These are phyloP conservation scores for Floccularia luteovirens DNA, from an alignment of 768 basidiomycete genomes.

Conservation along the genomic window DNA sequence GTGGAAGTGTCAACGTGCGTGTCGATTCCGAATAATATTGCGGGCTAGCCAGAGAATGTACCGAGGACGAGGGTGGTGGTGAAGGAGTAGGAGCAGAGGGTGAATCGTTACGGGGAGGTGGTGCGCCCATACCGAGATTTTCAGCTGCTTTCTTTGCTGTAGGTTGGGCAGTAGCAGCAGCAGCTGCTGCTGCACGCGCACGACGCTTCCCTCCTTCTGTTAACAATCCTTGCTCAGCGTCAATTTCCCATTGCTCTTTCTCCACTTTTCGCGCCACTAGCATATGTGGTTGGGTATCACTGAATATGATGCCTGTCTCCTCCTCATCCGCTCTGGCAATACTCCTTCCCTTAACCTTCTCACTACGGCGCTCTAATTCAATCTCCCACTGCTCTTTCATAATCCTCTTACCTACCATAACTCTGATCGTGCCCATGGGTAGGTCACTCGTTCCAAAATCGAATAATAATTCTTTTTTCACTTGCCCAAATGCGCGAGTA, in stretches of 20 bases:
- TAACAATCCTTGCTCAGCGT: constrained; percentile 66
- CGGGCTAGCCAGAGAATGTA: constrained; percentile 36
- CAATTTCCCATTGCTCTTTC: constrained; percentile 77
- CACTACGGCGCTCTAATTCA: constrained; percentile 55
- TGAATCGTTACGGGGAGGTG: constrained; percentile 8
- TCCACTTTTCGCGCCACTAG: constrained; percentile 18
- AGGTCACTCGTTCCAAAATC: constrained; percentile 49
- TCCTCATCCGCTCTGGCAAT: constrained; percentile 23
- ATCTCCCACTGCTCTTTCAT: constrained; percentile 77
- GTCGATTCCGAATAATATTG: constrained; percentile 53
- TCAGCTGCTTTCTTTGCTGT: constrained; percentile 5
- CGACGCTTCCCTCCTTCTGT: constrained; percentile 70
- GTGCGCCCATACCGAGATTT: constrained; percentile 17
- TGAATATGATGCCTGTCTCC: background rate
- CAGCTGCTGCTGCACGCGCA: constrained; percentile 46
- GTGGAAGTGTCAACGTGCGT: constrained; percentile 58
- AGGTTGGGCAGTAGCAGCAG: constrained; percentile 13
- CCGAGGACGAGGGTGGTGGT: constrained; percentile 15
- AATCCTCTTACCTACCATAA: constrained; percentile 65
- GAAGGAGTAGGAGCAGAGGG: constrained; percentile 9
- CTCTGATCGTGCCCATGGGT: constrained; percentile 38
- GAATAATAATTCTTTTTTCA: constrained; percentile 46
- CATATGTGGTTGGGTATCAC: background rate
- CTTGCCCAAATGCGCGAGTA: constrained; percentile 31
- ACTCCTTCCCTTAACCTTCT: constrained; percentile 31